These are phyloP conservation scores for Solanum pimpinellifolium DNA, from an alignment of 257 asterid species.

Conservation along the genomic window DNA sequence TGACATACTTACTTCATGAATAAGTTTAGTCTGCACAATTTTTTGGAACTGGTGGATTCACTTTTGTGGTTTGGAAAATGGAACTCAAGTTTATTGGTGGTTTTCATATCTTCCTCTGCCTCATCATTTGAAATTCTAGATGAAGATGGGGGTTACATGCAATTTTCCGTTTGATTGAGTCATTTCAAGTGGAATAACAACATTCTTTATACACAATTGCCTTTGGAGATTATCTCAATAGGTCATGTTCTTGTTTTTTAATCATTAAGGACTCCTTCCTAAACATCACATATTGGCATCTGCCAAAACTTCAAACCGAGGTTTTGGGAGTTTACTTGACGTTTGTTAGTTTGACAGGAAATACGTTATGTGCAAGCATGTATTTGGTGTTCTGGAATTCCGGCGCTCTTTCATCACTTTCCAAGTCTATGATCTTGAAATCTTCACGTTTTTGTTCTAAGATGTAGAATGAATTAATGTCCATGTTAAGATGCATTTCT, in stretches of 20 bases:
- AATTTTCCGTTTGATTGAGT: neutral
- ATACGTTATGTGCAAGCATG: neutral
- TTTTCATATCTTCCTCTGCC: neutral
- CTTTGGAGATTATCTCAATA: neutral
- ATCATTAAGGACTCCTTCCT: neutral
- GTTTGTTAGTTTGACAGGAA: neutral
- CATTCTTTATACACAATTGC: neutral
- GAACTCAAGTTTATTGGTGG: neutral
- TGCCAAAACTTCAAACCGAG: neutral
- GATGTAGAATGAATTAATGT: neutral
- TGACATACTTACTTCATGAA: neutral
- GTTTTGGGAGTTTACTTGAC: neutral
- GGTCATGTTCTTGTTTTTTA: neutral
- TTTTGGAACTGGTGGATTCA: neutral
- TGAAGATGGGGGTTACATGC: neutral
- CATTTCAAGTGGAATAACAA: neutral
- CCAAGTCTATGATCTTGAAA: neutral
- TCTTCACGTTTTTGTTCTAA: neutral
- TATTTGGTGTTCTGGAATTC: neutral
- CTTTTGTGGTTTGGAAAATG: fast-evolving
- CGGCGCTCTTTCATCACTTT: neutral
- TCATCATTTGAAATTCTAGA: neutral
- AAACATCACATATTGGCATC: neutral
- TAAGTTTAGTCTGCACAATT: neutral
- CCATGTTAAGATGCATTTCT: neutral